Conservation (phyloP, 257 asterid genomes). For the Fraxinus quadrangulata region DNA sequence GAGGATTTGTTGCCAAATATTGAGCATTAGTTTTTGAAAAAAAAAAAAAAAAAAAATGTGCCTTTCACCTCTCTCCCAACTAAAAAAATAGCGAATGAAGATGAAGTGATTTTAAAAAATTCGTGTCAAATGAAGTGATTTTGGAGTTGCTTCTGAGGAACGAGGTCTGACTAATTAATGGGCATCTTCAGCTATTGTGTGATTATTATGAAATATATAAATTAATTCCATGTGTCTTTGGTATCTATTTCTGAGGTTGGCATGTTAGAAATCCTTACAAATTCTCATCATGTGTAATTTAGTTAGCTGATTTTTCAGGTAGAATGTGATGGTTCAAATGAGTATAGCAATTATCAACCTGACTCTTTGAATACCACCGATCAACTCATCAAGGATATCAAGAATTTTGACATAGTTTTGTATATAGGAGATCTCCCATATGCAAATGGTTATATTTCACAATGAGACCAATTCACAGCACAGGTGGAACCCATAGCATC, state of each 20-base stretch:
- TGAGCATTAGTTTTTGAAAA: not conserved
- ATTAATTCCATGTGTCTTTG: too few relatives aligned
- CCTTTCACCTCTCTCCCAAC: too few relatives aligned
- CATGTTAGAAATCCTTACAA: too few relatives aligned
- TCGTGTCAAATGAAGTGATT: too few relatives aligned
- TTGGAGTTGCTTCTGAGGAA: too few relatives aligned
- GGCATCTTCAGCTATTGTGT: too few relatives aligned
- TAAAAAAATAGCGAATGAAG: not conserved
- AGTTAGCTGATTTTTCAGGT: slow-evolving; percentile 45
- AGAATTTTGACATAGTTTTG: slow-evolving; percentile 55
- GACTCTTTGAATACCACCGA: slow-evolving; percentile 82
- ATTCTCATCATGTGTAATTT: too few relatives aligned
- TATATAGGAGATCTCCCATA: slow-evolving; percentile 61
- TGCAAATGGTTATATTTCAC: slow-evolving; percentile 65
- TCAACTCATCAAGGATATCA: slow-evolving; percentile 65
- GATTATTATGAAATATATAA: too few relatives aligned
- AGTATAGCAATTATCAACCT: slow-evolving; percentile 74
- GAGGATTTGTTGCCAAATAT: slow-evolving; percentile 68
- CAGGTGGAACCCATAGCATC: slow-evolving; percentile 86
- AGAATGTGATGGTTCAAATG: slow-evolving; percentile 93
- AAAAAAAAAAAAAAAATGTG: too few relatives aligned
- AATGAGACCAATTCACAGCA: slow-evolving; percentile 94
- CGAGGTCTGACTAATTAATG: too few relatives aligned
- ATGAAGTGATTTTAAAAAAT: too few relatives aligned
- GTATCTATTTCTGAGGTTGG: too few relatives aligned